Percentiles rank a stretch among this genome's conserved stretches.
phyloP scores from a whole-genome alignment of 306 rosid genomes.

The Glycine latifolia region DNA sequence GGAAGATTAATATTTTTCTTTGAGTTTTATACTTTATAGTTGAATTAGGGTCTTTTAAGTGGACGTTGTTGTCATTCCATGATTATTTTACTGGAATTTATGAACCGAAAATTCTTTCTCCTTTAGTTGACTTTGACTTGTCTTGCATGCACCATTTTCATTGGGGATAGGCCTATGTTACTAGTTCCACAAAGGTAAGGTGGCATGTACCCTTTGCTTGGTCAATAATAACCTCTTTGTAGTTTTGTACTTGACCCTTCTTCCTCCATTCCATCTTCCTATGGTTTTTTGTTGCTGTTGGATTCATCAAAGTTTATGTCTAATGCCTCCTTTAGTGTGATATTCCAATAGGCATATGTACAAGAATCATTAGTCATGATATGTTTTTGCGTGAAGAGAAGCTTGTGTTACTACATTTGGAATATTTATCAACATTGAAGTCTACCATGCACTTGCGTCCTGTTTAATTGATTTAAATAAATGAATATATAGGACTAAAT shows the following conservation, averaged over 20 bases:
- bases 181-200: background rate
- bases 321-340: background rate
- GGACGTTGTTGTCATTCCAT: constrained; percentile 25
- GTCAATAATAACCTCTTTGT: background rate
- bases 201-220: constrained; percentile 22
- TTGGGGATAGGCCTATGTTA: constrained; percentile 27
- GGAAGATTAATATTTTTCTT: constrained; percentile 9
- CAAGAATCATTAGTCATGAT: constrained; percentile 28
- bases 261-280: background rate
- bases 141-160: constrained; percentile 38
- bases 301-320: constrained; percentile 12
- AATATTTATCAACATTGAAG: constrained; percentile 28
- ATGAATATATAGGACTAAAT: constrained; percentile 19
- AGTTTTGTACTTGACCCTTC: too few species aligned
- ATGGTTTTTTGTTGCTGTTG: constrained; percentile 13
- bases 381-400: constrained; percentile 38
- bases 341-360: background rate
- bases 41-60: constrained; percentile 40
- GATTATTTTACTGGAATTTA: constrained; percentile 33
- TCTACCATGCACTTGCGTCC: constrained; percentile 24
- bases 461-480: background rate
- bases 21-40: constrained; percentile 37
- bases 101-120: constrained; percentile 14
- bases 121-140: constrained; percentile 43
- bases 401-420: constrained; percentile 33